Evolutionary conservation across 2,329 filamentous ascomycete species (phyloP), one percentile per base, ranked within the genome.

Genomic region (Westerdykella ornata): DNA sequence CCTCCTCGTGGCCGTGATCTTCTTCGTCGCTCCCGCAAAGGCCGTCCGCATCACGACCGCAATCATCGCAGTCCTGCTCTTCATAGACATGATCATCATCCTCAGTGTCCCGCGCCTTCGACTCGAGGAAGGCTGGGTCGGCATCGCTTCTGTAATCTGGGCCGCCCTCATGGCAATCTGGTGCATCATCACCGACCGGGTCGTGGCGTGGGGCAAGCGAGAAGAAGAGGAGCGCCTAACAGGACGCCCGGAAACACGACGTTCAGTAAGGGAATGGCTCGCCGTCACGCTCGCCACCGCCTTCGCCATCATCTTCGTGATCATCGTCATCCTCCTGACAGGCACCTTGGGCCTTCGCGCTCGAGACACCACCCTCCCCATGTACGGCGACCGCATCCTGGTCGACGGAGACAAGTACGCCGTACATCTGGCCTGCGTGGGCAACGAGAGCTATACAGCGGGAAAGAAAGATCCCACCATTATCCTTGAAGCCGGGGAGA

Each of bases 221-320:
- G 88, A 96, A 56, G 92, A 97, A 63, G 92, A 98, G 62, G 84
- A 95, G 63, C 81, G 92, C 18, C 72, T 97, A 15, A 97, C 90
- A 0, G 92, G 92, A 9, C 84, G 90, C 12, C 78, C 84, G 20
- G 90, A 98, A 69, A 88, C 84, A 9, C 79, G 89, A 17, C 81
- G 89, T 19, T 85, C 88, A 0, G 66, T 96, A 4, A 70, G 77
- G 32, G 88, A 97, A 69, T 97, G 92, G 90, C 67, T 81, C 4
- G 84, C 82, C 33, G 86, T 98, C 12, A 69, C 94, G 3, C 59
- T 82, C 3, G 84, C 88, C 18, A 88, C 84, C 1, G 68, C 88
- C 35, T 74, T 85, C 31, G 78, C 94, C 57, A 68, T 78, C 15
- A 54, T 86, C 45, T 81, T 92, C 58, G 78, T 81, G 17, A 55